A percentile compares a stretch with the other conserved stretches of the same genome.
phyloP scores from a whole-genome alignment of 441 rosid genomes.

The Eutrema salsugineum region DNA sequence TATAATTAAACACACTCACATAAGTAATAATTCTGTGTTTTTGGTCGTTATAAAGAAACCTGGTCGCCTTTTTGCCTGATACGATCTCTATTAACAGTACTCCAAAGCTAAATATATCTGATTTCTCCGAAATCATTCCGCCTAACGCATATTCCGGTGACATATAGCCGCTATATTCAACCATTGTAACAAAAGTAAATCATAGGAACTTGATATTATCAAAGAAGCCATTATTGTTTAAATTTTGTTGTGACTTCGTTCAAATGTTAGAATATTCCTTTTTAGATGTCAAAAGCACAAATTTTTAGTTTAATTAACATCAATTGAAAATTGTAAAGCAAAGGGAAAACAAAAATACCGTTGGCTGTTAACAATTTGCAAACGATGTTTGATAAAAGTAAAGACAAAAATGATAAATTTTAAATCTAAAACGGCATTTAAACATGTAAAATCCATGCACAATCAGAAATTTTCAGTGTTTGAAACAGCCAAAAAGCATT shows the following conservation, averaged over 20 bases:
- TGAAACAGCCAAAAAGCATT: background rate
- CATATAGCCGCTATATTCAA: conserved; percentile 21
- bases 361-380: no score
- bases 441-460: background rate
- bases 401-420: no score
- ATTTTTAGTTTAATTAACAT: no score
- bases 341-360: no score
- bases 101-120: conserved; percentile 31
- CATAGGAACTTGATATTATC: no score
- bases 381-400: no score
- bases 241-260: no score
- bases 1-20: background rate
- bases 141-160: conserved; percentile 11
- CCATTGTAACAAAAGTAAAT: background rate
- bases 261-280: no score
- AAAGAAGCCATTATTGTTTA: no score
- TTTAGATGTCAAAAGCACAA: no score
- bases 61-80: conserved; percentile 1
- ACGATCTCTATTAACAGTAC: conserved; percentile 20
- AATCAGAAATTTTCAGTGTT: background rate
- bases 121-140: conserved; percentile 21
- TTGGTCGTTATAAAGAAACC: conserved; percentile 28
- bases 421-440: no score
- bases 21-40: background rate
- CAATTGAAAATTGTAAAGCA: no score